Conservation (phyloP, 805 yeast species). For the Ogataea methylovora region DNA sequence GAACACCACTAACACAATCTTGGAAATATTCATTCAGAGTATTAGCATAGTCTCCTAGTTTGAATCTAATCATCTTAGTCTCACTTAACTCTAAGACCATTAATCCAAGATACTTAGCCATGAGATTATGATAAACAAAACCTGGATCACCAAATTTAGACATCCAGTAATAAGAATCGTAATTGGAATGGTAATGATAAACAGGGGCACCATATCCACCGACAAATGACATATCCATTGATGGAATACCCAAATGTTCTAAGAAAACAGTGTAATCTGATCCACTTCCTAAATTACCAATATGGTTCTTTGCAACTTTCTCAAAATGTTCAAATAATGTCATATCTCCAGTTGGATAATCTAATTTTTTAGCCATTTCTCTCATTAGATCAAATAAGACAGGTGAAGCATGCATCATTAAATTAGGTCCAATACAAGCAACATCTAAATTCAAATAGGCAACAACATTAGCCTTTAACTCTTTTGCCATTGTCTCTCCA, state of each 20-base stretch:
- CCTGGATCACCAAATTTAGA: constrained; percentile 46
- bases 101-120: constrained; percentile 41
- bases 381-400: constrained; percentile 35
- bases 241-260: constrained; percentile 43
- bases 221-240: constrained; percentile 44
- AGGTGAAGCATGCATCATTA: constrained; percentile 47
- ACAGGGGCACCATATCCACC: constrained; percentile 37
- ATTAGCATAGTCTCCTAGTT: constrained; percentile 29
- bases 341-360: constrained; percentile 31
- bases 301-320: constrained; percentile 15
- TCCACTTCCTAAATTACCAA: constrained; percentile 49
- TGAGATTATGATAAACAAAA: constrained; percentile 42
- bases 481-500: constrained; percentile 45
- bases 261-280: constrained; percentile 49
- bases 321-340: constrained; percentile 22
- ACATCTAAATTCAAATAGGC: constrained; percentile 60
- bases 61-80: constrained; percentile 31
- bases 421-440: constrained; percentile 44
- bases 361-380: constrained; percentile 30
- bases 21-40: constrained; percentile 30
- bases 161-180: constrained; percentile 62
- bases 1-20: constrained; percentile 6
- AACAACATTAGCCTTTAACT: constrained; percentile 36
- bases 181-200: constrained; percentile 62
- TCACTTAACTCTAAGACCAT: constrained; percentile 37